Conservation (phyloP, 495 filamentous ascomycete species). For the Hypoxylon intermedium region DNA sequence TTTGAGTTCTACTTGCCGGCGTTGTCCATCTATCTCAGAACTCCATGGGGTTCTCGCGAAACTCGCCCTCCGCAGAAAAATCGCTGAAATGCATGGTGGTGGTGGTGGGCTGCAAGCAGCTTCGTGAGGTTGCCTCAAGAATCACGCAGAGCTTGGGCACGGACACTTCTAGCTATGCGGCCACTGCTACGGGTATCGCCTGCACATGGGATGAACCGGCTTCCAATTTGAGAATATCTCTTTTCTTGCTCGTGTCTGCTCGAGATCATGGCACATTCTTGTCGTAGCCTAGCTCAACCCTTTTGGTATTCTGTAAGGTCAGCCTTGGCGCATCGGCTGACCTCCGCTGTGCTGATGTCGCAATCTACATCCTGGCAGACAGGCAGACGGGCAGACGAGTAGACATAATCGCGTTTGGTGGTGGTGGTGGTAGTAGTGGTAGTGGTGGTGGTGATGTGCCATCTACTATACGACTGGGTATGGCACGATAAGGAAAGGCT, state of each 20-base stretch:
- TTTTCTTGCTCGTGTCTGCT: slow-evolving; percentile 12
- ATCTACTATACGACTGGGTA: slow-evolving; percentile 9
- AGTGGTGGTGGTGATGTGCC: background rate
- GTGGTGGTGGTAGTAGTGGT: background rate
- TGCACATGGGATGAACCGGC: slow-evolving; percentile 19
- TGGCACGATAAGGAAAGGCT: slow-evolving; percentile 24
- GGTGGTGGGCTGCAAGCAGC: slow-evolving; percentile 1
- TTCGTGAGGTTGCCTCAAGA: background rate
- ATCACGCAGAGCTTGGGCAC: background rate
- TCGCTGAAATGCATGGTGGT: background rate
- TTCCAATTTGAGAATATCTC: slow-evolving; percentile 33
- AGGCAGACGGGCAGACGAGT: background rate
- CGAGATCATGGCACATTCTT: slow-evolving; percentile 42
- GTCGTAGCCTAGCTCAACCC: slow-evolving; percentile 38
- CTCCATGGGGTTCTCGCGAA: background rate
- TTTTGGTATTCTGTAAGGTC: slow-evolving; percentile 22
- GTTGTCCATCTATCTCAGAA: too few relatives aligned
- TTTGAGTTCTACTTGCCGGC: too few relatives aligned
- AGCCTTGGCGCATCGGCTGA: slow-evolving; percentile 37
- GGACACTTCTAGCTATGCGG: background rate
- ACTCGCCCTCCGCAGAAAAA: background rate
- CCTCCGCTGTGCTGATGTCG: slow-evolving; percentile 28
- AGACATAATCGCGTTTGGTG: slow-evolving; percentile 1
- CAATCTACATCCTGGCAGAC: slow-evolving; percentile 26
- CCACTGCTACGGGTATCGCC: background rate